Evolutionary conservation across 2,329 filamentous ascomycete species (phyloP).

Genomic region (Diaporthe sp.): DNA sequence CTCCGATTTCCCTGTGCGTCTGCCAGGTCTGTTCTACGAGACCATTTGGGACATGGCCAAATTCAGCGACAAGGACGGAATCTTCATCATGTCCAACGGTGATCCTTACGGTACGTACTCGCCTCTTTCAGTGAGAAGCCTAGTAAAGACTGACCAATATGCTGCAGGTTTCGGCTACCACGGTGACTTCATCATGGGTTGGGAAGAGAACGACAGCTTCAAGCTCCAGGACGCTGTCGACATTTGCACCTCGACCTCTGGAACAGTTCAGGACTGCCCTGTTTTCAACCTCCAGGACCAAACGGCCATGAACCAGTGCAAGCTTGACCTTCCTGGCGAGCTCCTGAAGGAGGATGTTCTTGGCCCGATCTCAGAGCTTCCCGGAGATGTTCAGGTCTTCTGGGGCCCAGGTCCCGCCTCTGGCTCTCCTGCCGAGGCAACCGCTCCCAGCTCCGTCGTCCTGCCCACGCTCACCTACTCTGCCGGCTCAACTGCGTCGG

Average conservation of each 20-base stretch:
- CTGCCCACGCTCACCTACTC: slow-evolving; percentile 54
- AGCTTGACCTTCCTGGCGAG: slow-evolving; percentile 68
- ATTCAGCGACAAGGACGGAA: slow-evolving; percentile 73
- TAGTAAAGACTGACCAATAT: slow-evolving; percentile 38
- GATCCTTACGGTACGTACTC: slow-evolving; percentile 75
- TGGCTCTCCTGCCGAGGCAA: slow-evolving; percentile 39
- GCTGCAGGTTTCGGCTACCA: slow-evolving; percentile 78
- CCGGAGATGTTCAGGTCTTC: slow-evolving; percentile 71
- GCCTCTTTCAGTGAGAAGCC: not conserved
- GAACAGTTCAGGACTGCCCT: slow-evolving; percentile 79
- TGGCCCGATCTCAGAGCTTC: slow-evolving; percentile 71
- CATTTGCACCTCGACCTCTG: slow-evolving; percentile 79
- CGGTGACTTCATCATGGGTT: slow-evolving; percentile 85
- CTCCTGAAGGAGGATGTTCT: slow-evolving; percentile 72
- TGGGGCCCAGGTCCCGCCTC: slow-evolving; percentile 49
- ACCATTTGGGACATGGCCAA: slow-evolving; percentile 83
- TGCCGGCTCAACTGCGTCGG: slow-evolving; percentile 53
- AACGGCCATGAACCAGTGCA: slow-evolving; percentile 69
- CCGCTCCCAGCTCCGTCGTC: slow-evolving; percentile 42
- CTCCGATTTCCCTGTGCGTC: slow-evolving; percentile 73
- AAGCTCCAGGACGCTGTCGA: slow-evolving; percentile 82
- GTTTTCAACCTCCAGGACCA: slow-evolving; percentile 79
- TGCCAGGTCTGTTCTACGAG: slow-evolving; percentile 86
- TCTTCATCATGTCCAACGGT: slow-evolving; percentile 84
- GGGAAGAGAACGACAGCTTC: slow-evolving; percentile 66